These are phyloP conservation scores for Sarocladiaceae sp. DNA, from an alignment of 2,329 filamentous ascomycete species.

Conservation along the genomic window DNA sequence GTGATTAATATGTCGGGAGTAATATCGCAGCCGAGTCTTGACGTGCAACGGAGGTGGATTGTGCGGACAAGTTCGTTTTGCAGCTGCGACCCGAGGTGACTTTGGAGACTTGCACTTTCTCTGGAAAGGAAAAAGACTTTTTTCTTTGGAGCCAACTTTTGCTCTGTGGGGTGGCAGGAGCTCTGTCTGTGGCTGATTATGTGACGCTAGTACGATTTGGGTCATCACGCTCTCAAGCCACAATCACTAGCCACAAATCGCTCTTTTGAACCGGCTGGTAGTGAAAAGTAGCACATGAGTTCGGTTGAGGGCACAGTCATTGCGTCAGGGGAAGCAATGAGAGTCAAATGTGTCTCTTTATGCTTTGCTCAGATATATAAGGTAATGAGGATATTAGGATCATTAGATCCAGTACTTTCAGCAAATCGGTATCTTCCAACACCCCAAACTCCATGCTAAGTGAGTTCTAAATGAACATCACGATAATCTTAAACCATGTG, in stretches of 20 bases:
- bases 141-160: constrained; percentile 10
- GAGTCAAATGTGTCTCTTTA: not conserved
- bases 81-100: constrained; percentile 8
- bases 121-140: constrained; percentile 7
- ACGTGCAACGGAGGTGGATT: constrained; percentile 7
- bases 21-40: constrained; percentile 9
- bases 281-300: too few relatives aligned
- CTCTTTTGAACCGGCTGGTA: too few relatives aligned
- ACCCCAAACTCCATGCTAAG: constrained; percentile 4
- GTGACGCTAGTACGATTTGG: not conserved
- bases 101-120: not conserved
- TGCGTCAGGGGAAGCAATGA: not conserved
- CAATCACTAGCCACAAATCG: constrained; percentile 2
- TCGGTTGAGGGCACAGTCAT: too few relatives aligned
- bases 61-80: constrained; percentile 9
- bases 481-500: not conserved
- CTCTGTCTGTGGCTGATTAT: not conserved
- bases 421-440: constrained; percentile 2
- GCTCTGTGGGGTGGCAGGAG: constrained; percentile 8
- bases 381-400: not conserved
- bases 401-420: not conserved
- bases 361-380: too few relatives aligned
- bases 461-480: not conserved
- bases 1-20: not conserved
- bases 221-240: not conserved